These are phyloP conservation scores for Aphanomyces stellatus DNA, from an alignment of 352 stramenopile species.

Conservation along the genomic window DNA sequence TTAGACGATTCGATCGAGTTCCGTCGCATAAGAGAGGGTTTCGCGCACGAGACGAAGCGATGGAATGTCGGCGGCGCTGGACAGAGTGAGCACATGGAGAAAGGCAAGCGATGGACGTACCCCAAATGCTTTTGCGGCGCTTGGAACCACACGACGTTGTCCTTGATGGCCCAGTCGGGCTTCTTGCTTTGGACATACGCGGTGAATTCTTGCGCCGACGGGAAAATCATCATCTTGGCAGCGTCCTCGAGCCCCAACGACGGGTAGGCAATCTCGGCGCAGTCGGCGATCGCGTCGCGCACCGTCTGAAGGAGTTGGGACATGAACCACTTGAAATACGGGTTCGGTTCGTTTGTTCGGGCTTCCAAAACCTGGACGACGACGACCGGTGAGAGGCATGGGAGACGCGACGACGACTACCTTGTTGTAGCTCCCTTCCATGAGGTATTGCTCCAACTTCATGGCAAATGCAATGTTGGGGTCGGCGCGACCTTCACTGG, in stretches of 20 bases:
- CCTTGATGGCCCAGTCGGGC: slow-evolving; percentile 86
- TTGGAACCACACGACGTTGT: slow-evolving; percentile 85
- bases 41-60: slow-evolving; percentile 92
- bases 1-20: slow-evolving; percentile 91
- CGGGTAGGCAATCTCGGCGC: slow-evolving; percentile 91
- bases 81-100: background rate
- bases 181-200: slow-evolving; percentile 84
- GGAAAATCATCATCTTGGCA: slow-evolving; percentile 91
- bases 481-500: slow-evolving; percentile 68
- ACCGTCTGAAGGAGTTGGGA: slow-evolving; percentile 90
- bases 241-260: slow-evolving; percentile 80
- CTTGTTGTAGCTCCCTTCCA: slow-evolving; percentile 92
- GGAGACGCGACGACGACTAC: slow-evolving; percentile 22
- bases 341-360: slow-evolving; percentile 81
- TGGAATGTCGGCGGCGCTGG: slow-evolving; percentile 82
- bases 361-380: slow-evolving; percentile 85
- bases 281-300: slow-evolving; percentile 93
- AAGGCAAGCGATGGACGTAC: slow-evolving; percentile 1
- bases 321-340: slow-evolving; percentile 92
- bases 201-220: slow-evolving; percentile 62
- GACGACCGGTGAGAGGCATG: too few species aligned
- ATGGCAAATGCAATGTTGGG: slow-evolving; percentile 84
- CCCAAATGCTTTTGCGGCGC: slow-evolving; percentile 76
- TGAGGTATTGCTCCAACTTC: slow-evolving; percentile 88
- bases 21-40: slow-evolving; percentile 93